Percentiles rank a stretch among this genome's conserved stretches.
Conservation (phyloP, 306 rosid genomes). For the Quercus agrifolia region DNA sequence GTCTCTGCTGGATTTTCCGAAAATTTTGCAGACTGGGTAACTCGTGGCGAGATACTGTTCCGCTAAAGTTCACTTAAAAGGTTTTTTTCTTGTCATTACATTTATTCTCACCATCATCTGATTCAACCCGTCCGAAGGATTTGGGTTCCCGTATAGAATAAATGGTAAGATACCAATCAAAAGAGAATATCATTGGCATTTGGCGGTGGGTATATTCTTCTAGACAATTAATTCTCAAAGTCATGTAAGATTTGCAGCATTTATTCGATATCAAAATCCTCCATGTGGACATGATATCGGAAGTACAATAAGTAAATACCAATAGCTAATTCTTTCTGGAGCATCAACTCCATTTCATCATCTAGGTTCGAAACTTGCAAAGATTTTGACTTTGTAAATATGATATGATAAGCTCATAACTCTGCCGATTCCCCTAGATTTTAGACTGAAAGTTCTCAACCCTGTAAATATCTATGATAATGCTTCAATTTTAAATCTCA, state of each 20-base stretch:
- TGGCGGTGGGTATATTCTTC: conserved; percentile 29
- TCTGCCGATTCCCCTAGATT: not conserved
- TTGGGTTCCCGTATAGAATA: conserved; percentile 55
- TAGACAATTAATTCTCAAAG: not conserved
- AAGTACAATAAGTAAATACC: not conserved
- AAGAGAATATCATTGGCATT: conserved; percentile 20
- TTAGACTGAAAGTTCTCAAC: not conserved
- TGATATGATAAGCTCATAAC: not conserved
- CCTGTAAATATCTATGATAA: not conserved
- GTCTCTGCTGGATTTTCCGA: conserved; percentile 21
- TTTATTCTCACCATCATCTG: conserved; percentile 7
- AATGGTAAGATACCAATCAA: conserved; percentile 33
- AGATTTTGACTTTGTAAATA: not conserved
- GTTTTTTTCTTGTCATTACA: conserved; percentile 15
- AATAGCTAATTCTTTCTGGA: not conserved
- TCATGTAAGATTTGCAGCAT: not conserved
- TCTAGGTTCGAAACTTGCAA: not conserved
- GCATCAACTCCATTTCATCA: not conserved
- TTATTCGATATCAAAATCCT: not conserved
- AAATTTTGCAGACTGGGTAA: conserved; percentile 46
- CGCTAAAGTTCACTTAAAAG: conserved; percentile 1
- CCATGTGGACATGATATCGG: not conserved
- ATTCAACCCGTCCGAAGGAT: conserved; percentile 55
- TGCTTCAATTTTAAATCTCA: not conserved
- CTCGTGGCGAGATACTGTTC: conserved; percentile 37